Evolutionary conservation across 2,329 filamentous ascomycete genomes (phyloP).

Genomic region (Ceratocystis diversiconidia): DNA sequence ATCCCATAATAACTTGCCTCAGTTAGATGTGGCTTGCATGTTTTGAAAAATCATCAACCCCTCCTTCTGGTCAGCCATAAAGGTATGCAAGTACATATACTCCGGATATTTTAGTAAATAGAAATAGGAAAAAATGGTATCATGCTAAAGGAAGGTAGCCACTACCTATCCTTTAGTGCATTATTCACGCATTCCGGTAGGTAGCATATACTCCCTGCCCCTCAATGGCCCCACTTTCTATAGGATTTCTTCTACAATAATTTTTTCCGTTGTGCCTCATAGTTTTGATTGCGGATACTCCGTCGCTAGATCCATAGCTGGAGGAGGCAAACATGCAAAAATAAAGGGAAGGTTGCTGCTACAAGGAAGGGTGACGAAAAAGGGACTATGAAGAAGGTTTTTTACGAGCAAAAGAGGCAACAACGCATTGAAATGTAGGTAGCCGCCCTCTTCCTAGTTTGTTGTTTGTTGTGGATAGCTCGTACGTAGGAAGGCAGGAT

Average conservation of each 20-base stretch:
- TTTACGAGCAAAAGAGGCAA: neutral
- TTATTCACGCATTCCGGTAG: neutral
- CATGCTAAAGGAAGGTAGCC: neutral
- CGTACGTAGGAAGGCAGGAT: neutral
- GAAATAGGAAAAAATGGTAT: neutral
- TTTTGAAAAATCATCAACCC: neutral
- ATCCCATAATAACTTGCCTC: neutral
- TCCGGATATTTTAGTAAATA: neutral
- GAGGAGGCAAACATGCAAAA: constrained; percentile 6
- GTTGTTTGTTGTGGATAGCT: constrained; percentile 1
- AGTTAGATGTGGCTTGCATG: neutral
- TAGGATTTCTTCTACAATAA: neutral
- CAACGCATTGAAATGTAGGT: constrained; percentile 4
- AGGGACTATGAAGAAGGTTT: neutral
- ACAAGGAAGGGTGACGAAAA: neutral
- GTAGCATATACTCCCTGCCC: neutral
- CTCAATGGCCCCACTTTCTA: neutral
- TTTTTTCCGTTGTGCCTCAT: neutral
- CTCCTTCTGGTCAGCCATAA: neutral
- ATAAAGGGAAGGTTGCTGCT: neutral
- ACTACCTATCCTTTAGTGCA: neutral
- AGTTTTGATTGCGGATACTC: constrained; percentile 10
- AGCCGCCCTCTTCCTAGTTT: neutral
- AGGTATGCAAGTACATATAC: neutral
- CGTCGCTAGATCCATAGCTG: constrained; percentile 8